Evolutionary conservation across 345 rosid species (phyloP), one percentile per base, ranked within the genome.

Genomic region (Orychophragmus violaceus): DNA sequence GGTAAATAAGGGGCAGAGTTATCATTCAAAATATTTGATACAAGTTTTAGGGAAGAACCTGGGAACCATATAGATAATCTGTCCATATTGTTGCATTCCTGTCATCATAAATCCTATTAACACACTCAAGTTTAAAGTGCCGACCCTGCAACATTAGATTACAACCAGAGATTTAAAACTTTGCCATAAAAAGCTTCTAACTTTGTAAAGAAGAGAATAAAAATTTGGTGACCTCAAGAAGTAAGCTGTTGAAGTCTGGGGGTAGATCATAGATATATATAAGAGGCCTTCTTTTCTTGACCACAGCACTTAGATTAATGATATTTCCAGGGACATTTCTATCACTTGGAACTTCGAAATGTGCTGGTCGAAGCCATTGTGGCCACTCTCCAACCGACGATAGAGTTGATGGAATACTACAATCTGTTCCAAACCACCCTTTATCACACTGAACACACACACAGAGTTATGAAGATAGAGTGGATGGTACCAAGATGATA

Each of bases 261-360:
- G 97, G 98, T 64, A 93, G 85, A 82, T 93, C 98, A 84, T 93
- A 93, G 52, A 93, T 79, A 64, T 93, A 93, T 59, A 93, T 79
- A 68, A 93, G 95, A 23, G 97, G 98, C 78, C 97, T 88, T 56
- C 83, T 88, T 76, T 85, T 93, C 80, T 81, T 80, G 67, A 87
- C 81, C 28, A 74, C 41, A 36, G 88, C 91, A 72, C 82, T 85
- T 68, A 93, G 83, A 69, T 74, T 79, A 58, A 71, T 69, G 72
- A 83, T 71, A 72, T 79, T 76, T 45, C 76, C 79, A 5, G 76
- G 68, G 68, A 62, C 36, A 22, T 73, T 12, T 60, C 54, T 70
- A 60, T 66, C 74, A 42, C 76, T 57, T 29, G 95, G 92, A 66
- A 90, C 72, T 72, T 85, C 83, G 64, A 93, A 64, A 48, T 80